Conservation (phyloP, 1,284 basidiomycete species). For the Agaricales sp. region DNA sequence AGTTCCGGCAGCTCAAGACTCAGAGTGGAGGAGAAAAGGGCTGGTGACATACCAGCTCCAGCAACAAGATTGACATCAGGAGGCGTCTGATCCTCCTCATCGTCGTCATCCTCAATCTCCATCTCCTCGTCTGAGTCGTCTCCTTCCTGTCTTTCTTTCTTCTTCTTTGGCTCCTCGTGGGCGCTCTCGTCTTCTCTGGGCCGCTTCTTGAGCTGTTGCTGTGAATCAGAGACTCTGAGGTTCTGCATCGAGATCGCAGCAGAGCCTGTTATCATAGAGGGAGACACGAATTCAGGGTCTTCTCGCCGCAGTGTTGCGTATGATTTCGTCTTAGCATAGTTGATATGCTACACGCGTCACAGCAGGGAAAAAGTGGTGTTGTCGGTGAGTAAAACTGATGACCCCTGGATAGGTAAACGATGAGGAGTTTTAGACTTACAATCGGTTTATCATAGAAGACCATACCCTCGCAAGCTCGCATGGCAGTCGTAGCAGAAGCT, state of each 20-base stretch:
- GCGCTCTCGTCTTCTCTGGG: slow-evolving; percentile 52
- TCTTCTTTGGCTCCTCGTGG: slow-evolving; percentile 49
- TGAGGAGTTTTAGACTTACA: slow-evolving; percentile 58
- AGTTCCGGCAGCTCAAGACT: slow-evolving; percentile 13
- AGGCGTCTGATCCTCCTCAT: slow-evolving; percentile 17
- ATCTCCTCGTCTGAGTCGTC: slow-evolving; percentile 58
- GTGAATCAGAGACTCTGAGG: slow-evolving; percentile 16
- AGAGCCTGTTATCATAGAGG: slow-evolving; percentile 49
- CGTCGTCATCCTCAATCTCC: slow-evolving; percentile 79
- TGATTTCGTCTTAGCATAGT: slow-evolving; percentile 80
- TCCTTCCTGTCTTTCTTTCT: slow-evolving; percentile 60
- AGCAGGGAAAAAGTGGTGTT: not conserved
- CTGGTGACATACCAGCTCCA: not conserved
- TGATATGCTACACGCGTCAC: slow-evolving; percentile 51
- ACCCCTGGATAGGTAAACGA: too few relatives aligned
- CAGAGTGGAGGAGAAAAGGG: slow-evolving; percentile 13
- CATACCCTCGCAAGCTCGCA: slow-evolving; percentile 87
- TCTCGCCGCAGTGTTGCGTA: slow-evolving; percentile 68
- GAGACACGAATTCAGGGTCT: slow-evolving; percentile 67
- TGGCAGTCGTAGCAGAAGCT: slow-evolving; percentile 79
- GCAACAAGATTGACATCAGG: slow-evolving; percentile 8
- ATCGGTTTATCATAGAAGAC: slow-evolving; percentile 88
- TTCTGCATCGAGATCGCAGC: slow-evolving; percentile 15
- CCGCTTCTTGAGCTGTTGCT: slow-evolving; percentile 42
- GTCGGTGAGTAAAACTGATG: not conserved